Evolutionary conservation across 2,329 filamentous ascomycete species (phyloP), one percentile per base, ranked within the genome.

Genomic region (Ilyonectria destructans): DNA sequence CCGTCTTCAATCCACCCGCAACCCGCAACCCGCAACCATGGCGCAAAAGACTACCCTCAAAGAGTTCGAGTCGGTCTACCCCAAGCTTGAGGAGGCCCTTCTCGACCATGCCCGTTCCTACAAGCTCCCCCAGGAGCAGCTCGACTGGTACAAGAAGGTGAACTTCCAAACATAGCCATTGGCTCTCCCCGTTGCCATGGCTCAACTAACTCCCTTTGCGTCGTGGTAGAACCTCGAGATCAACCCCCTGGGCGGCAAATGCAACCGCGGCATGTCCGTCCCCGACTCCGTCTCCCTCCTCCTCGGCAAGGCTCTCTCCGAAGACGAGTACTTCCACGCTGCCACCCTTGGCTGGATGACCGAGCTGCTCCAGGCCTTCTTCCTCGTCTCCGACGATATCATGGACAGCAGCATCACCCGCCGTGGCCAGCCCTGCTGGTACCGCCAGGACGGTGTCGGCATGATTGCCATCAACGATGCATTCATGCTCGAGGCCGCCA

Each of bases 391-490:
- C 51, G 96, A 99, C 85, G 96, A 99, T 83, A 98, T 99, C 78
- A 99, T 99, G 96, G 96, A 99, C 85, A 85, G 89, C 77, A 97
- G 93, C 82, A 96, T 97, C 83, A 99, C 96, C 64, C 95, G 96
- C 69, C 94, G 96, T 74, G 95, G 96, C 70, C 90, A 92, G 84
- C 95, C 96, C 48, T 99, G 96, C 87, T 99, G 96, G 96, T 99
- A 98, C 86, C 92, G 92, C 69, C 92, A 94, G 74, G 90, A 93
- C 35, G 91, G 92, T 56, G 95, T 99, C 48, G 96, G 96, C 81
- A 95, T 97, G 91, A 89, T 98, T 73, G 96, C 96, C 80, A 98
- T 99, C 89, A 99, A 99, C 88, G 96, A 99, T 81, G 91, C 96
- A 71, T 97, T 98, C 87, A 91, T 98, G 90, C 92, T 99, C 77